Evolutionary conservation across 2,329 filamentous ascomycete species (phyloP).

Genomic region (Sarocladium oryzae): DNA sequence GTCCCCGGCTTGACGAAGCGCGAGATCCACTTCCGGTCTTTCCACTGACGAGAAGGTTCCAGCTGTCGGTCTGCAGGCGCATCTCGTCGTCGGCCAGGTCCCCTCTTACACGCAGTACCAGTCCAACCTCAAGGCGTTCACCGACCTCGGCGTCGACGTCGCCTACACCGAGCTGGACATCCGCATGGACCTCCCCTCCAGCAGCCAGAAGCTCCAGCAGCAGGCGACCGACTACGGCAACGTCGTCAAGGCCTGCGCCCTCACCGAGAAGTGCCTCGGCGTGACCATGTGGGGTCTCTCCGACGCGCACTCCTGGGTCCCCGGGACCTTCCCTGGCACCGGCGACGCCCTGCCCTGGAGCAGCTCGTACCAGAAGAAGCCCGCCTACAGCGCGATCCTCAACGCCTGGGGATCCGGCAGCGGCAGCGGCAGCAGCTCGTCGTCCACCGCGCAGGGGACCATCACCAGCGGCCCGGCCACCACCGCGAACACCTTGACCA

Average conservation of each 20-base stretch:
- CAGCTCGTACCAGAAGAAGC: conserved; percentile 30
- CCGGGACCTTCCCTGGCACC: conserved; percentile 30
- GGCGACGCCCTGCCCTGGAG: conserved; percentile 35
- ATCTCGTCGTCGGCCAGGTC: conserved; percentile 50
- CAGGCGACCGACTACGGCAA: conserved; percentile 43
- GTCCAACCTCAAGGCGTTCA: conserved; percentile 39
- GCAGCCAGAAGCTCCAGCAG: conserved; percentile 28
- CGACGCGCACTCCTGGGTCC: conserved; percentile 34
- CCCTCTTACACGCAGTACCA: conserved; percentile 39
- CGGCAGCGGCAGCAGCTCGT: neutral
- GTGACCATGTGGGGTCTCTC: conserved; percentile 38
- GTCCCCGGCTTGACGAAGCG: too few species aligned
- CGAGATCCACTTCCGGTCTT: too few species aligned
- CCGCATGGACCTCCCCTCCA: conserved; percentile 41
- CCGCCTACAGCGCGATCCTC: conserved; percentile 20
- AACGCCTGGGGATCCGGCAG: neutral
- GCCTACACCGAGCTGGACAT: conserved; percentile 56
- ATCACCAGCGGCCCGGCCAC: neutral
- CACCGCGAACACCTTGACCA: neutral
- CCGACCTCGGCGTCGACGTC: conserved; percentile 36
- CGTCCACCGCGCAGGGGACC: too few species aligned
- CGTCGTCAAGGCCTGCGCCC: conserved; percentile 31
- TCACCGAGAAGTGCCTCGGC: conserved; percentile 33
- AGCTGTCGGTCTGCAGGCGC: conserved; percentile 55
- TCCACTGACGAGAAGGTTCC: neutral